phyloP scores from a whole-genome alignment of 176 grass and related monocot species.

The Echinochloa phyllopogon region DNA sequence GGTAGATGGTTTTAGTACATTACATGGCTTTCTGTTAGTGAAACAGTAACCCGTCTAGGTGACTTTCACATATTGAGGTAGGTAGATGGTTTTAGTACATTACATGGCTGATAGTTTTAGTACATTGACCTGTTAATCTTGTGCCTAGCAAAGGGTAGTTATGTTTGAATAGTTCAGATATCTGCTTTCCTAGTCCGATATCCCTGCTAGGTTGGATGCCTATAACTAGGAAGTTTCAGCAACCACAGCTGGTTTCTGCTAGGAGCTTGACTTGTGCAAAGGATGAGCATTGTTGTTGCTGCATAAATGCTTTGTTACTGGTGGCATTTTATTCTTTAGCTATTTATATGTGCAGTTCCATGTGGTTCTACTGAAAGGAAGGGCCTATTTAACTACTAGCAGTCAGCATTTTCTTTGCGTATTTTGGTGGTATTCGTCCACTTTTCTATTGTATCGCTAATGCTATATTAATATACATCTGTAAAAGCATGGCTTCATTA shows the following conservation, averaged over 20 bases:
- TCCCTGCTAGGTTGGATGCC: background rate
- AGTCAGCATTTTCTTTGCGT: background rate
- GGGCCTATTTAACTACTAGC: background rate
- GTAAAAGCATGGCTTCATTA: background rate
- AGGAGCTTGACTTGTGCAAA: background rate
- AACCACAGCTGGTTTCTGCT: background rate
- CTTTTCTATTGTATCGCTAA: conserved; percentile 1
- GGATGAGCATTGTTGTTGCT: background rate
- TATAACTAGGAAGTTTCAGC: background rate
- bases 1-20: background rate
- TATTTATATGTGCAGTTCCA: background rate
- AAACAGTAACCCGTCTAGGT: background rate
- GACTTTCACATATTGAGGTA: background rate
- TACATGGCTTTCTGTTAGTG: background rate
- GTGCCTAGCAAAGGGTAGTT: background rate
- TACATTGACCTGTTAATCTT: background rate
- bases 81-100: background rate
- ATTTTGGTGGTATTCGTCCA: background rate
- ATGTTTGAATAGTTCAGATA: conserved; percentile 13
- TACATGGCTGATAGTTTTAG: background rate
- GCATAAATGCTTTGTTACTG: background rate
- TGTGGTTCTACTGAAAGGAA: background rate
- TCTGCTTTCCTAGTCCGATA: background rate
- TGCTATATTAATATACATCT: background rate
- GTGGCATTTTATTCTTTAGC: background rate